Evolutionary conservation across 1,284 basidiomycete species (phyloP).

Genomic region (Tilletia setariae): DNA sequence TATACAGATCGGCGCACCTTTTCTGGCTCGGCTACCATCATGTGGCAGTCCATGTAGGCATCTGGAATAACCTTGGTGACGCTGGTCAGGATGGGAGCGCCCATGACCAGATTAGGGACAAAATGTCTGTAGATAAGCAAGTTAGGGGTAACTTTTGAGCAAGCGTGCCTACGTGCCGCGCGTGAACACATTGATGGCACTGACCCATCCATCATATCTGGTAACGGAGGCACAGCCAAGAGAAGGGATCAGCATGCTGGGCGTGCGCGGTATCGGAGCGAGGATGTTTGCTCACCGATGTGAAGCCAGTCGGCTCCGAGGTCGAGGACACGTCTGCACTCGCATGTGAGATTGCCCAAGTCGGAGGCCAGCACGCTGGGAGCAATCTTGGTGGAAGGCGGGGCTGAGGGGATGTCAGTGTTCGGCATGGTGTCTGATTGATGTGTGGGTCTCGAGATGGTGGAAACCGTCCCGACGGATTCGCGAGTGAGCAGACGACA

Average conservation of each 20-base stretch:
- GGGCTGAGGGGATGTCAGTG: slow-evolving; percentile 13
- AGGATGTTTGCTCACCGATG: slow-evolving; percentile 63
- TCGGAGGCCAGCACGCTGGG: slow-evolving; percentile 53
- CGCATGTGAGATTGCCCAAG: slow-evolving; percentile 50
- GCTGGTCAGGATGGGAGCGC: slow-evolving; percentile 81
- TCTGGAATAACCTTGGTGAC: slow-evolving; percentile 85
- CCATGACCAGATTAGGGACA: slow-evolving; percentile 77
- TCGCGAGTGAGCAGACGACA: not conserved
- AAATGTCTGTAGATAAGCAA: slow-evolving; percentile 69
- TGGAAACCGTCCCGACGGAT: too few relatives aligned
- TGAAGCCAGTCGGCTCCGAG: slow-evolving; percentile 53
- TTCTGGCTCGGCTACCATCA: slow-evolving; percentile 97
- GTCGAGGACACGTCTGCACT: slow-evolving; percentile 52
- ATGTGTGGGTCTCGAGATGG: not conserved
- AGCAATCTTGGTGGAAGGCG: slow-evolving; percentile 48
- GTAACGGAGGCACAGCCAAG: not conserved
- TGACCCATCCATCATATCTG: slow-evolving; percentile 29
- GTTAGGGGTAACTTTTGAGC: not conserved
- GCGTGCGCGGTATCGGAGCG: slow-evolving; percentile 86
- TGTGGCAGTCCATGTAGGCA: slow-evolving; percentile 99
- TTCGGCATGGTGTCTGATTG: slow-evolving; percentile 4
- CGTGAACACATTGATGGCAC: not conserved
- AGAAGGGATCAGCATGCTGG: slow-evolving; percentile 78
- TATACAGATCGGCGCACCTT: too few relatives aligned
- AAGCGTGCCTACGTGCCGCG: not conserved